These are phyloP conservation scores for Coelastrella sp. DNA, from an alignment of 139 green algal species.

Conservation along the genomic window DNA sequence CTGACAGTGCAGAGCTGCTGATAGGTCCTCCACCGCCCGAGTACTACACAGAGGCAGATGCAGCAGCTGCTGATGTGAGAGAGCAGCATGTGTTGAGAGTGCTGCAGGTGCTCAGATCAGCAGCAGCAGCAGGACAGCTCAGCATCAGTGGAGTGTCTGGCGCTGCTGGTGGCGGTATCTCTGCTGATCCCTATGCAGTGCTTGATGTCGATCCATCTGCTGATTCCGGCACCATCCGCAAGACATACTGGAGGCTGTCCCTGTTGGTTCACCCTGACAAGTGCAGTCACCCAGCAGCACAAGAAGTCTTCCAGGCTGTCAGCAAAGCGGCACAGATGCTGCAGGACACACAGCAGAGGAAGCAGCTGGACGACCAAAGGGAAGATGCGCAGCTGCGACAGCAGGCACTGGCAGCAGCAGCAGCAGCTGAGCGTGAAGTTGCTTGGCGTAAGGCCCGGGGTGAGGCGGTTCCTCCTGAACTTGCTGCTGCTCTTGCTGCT, in stretches of 20 bases:
- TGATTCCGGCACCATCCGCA: slow-evolving; percentile 68
- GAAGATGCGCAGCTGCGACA: slow-evolving; percentile 71
- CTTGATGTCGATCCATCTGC: slow-evolving; percentile 66
- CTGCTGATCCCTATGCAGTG: slow-evolving; percentile 74
- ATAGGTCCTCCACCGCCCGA: slow-evolving; percentile 81
- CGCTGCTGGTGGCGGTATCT: background rate
- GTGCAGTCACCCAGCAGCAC: slow-evolving; percentile 70
- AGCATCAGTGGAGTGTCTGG: background rate
- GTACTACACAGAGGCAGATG: slow-evolving; percentile 68
- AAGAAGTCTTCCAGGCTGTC: slow-evolving; percentile 79
- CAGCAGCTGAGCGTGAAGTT: slow-evolving; percentile 65
- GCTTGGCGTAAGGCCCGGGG: slow-evolving; percentile 77
- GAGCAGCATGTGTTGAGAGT: slow-evolving; percentile 69
- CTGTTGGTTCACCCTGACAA: slow-evolving; percentile 92
- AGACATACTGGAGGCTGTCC: slow-evolving; percentile 84
- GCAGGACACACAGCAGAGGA: slow-evolving; percentile 61
- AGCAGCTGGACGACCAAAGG: slow-evolving; percentile 61
- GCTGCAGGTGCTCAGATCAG: slow-evolving; percentile 54
- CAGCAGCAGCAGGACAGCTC: background rate
- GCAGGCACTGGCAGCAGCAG: slow-evolving; percentile 61
- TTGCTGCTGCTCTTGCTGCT: slow-evolving; percentile 51
- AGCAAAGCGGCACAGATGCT: slow-evolving; percentile 71
- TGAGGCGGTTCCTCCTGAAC: slow-evolving; percentile 53
- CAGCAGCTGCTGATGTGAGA: slow-evolving; percentile 52
- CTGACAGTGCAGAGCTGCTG: slow-evolving; percentile 53